Base-by-base conservation (phyloP, 2,329 filamentous ascomycete genomes). In the Talaromyces funiculosus region DNA sequence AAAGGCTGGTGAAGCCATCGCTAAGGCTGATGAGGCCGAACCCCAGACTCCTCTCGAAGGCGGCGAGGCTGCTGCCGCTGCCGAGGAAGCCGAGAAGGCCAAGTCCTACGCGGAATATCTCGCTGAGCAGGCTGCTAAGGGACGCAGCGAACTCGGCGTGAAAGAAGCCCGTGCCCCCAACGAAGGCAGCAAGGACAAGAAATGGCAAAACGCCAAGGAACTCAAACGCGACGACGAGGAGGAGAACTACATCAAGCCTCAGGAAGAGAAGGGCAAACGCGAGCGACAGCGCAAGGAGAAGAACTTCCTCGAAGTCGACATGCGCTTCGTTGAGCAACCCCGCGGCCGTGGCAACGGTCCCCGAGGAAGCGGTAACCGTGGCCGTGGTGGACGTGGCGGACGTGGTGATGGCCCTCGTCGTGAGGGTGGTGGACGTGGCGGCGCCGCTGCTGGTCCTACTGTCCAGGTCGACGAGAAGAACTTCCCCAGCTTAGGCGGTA, bases 211-310 rank as follows among this genome's bases (percentile, higher is more conserved):
- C 71, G 92, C 91, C 75, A 95, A 92, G 82, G 78, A 82, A 65
- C 69, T 86, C 69, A 71, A 75, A 70, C 81, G 80, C 67, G 74
- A 74, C 62, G 75, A 81, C 53, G 83, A 84, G 59, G 86, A 91
- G 70, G 86, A 89, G 69, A 73, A 75, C 67, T 97, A 90, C 85
- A 88, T 96, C 73, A 79, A 88, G 71, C 86, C 83, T 69, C 77
- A 83, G 67, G 82, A 81, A 64, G 88, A 88, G 80, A 97, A 97
- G 88, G 78, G 86, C 76, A 80, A 80, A 74, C 90, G 90, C 74
- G 86, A 93, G 82, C 90, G 91, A 74, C 89, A 93, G 82, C 89
- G 89, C 81, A 94, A 94, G 86, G 85, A 89, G 80, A 97, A 97
- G 88, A 86, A 90, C 78, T 78, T 89, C 75, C 76, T 97, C 71